Conservation (phyloP, 2,329 filamentous ascomycete species). For the Aureobasidium namibiae region DNA sequence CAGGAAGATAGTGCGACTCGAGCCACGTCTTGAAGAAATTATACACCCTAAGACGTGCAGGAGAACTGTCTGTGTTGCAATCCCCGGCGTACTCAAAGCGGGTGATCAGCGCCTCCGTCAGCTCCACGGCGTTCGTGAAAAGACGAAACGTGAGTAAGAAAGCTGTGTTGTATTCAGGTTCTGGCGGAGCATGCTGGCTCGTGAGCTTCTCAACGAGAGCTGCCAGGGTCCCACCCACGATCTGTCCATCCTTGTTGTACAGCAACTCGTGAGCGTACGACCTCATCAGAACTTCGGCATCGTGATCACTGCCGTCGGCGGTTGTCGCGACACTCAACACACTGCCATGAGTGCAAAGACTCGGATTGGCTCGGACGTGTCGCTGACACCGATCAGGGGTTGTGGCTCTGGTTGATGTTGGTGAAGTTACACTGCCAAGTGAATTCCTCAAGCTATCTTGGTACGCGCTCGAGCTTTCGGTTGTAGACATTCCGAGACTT, state of each 20-base stretch:
- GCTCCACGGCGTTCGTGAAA: conserved; percentile 72
- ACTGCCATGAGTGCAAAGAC: conserved; percentile 33
- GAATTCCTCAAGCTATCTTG: conserved; percentile 66
- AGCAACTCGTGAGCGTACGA: conserved; percentile 87
- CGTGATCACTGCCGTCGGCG: conserved; percentile 61
- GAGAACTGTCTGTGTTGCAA: conserved; percentile 62
- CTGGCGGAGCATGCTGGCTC: conserved; percentile 84
- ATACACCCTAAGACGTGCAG: conserved; percentile 84
- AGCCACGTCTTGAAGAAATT: conserved; percentile 97
- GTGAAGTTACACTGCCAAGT: conserved; percentile 69
- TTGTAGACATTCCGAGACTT: conserved; percentile 66
- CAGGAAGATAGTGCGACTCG: conserved; percentile 86
- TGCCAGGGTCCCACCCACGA: conserved; percentile 84
- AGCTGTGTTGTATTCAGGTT: conserved; percentile 82
- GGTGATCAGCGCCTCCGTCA: conserved; percentile 77
- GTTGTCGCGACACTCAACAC: conserved; percentile 46
- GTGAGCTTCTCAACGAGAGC: conserved; percentile 93
- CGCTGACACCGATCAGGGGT: conserved; percentile 62
- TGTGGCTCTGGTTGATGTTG: conserved; percentile 77
- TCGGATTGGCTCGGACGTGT: conserved; percentile 50
- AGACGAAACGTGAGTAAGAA: conserved; percentile 95
- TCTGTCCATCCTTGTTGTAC: conserved; percentile 87
- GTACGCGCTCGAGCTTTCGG: conserved; percentile 71
- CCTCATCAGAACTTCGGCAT: conserved; percentile 79
- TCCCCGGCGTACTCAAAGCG: conserved; percentile 88